phyloP scores from a whole-genome alignment of 371 early-diverging fungal genomes.

The Saksenaea vasiformis region DNA sequence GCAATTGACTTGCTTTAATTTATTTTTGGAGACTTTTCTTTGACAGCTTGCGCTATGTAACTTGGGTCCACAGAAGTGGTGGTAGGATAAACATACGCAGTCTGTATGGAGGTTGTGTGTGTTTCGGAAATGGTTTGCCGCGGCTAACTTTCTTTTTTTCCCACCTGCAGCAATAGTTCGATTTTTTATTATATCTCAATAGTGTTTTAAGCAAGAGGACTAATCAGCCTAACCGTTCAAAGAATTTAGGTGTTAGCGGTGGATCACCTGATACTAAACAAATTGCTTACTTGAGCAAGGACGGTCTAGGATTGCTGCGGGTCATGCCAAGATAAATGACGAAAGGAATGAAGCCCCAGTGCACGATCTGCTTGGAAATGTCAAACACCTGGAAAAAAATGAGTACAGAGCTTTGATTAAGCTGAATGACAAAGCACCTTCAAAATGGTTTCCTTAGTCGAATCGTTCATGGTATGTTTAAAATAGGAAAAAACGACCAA shows the following conservation, averaged over 20 bases:
- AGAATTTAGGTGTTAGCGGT: not conserved
- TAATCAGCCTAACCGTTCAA: slow-evolving; percentile 35
- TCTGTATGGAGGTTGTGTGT: not conserved
- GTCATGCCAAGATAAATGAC: slow-evolving; percentile 68
- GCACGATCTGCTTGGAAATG: slow-evolving; percentile 60
- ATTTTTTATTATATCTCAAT: not conserved
- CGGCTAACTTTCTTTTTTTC: not conserved
- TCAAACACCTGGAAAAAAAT: slow-evolving; percentile 41
- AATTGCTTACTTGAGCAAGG: slow-evolving; percentile 51
- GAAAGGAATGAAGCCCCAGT: slow-evolving; percentile 72
- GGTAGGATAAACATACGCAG: not conserved
- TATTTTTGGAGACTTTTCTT: slow-evolving; percentile 1
- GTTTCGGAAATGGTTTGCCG: not conserved
- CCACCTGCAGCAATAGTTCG: slow-evolving; percentile 2
- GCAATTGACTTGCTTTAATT: slow-evolving; percentile 2
- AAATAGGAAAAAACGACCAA: not conserved
- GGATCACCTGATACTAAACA: not conserved
- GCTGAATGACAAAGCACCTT: slow-evolving; percentile 23
- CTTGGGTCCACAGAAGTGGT: slow-evolving; percentile 6
- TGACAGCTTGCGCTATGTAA: slow-evolving; percentile 5
- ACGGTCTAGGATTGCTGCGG: slow-evolving; percentile 63
- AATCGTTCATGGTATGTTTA: slow-evolving; percentile 44
- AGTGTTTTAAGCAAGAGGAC: slow-evolving; percentile 45
- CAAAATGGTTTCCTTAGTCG: slow-evolving; percentile 52
- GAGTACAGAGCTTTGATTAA: not conserved